Percentiles rank a stretch among this genome's conserved stretches.
Conservation (phyloP, 768 basidiomycete genomes). For the Clitopilus hobsonii region DNA sequence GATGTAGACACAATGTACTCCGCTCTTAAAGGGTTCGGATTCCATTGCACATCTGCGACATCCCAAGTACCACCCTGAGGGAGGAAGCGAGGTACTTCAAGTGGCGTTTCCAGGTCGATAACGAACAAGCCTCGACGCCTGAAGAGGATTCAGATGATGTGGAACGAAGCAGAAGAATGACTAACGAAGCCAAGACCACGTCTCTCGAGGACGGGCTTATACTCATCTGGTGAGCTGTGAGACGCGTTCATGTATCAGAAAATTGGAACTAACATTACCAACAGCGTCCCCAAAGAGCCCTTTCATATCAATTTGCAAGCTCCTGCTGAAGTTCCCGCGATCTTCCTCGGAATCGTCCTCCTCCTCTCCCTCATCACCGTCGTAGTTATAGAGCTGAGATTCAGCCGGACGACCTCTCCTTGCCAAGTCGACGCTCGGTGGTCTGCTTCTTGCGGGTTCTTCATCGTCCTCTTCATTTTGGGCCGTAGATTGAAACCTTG, state of each 20-base stretch:
- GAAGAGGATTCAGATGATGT: not conserved
- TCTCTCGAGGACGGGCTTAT: conserved; percentile 88
- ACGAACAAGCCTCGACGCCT: conserved; percentile 90
- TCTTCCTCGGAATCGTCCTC: conserved; percentile 35
- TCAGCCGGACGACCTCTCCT: not conserved
- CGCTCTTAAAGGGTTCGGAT: conserved; percentile 70
- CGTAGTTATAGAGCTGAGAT: not conserved
- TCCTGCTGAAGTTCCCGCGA: conserved; percentile 51
- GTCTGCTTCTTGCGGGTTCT: not conserved
- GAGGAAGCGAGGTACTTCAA: conserved; percentile 86
- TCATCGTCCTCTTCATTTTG: not conserved
- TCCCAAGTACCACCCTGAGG: conserved; percentile 98
- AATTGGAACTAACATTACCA: conserved; percentile 60
- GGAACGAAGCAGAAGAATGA: not conserved
- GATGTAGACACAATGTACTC: conserved; percentile 88
- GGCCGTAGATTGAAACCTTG: not conserved
- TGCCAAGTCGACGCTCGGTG: not conserved
- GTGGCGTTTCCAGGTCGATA: conserved; percentile 85
- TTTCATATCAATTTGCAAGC: conserved; percentile 76
- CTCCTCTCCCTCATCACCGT: not conserved
- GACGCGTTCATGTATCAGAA: not conserved
- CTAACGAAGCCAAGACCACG: conserved; percentile 83
- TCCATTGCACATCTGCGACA: conserved; percentile 92
- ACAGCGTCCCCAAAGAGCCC: conserved; percentile 76
- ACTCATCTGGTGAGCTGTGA: conserved; percentile 61